Conservation (phyloP, 305 asterid species). For the Coffea humblotiana region DNA sequence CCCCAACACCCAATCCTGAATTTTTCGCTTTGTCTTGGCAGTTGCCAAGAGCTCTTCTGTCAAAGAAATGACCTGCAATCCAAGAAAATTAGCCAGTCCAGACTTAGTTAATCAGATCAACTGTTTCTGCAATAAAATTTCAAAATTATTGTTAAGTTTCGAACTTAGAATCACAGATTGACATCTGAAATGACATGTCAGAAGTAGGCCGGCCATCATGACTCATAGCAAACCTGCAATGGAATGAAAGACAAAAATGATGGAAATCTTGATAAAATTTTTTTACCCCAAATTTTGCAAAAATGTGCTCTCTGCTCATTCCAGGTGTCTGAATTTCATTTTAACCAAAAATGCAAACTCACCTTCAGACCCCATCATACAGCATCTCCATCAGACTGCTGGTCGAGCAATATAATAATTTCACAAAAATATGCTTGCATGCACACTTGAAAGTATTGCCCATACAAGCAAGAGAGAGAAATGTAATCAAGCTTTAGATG, state of each 20-base stretch:
- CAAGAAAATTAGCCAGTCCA: conserved; percentile 27
- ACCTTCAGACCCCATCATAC: conserved; percentile 65
- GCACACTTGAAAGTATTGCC: neutral
- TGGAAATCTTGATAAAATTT: conserved; percentile 70
- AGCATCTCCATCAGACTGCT: conserved; percentile 60
- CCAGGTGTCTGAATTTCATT: conserved; percentile 40
- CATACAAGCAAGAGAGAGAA: conserved; percentile 33
- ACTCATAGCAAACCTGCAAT: conserved; percentile 90
- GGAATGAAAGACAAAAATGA: conserved; percentile 87
- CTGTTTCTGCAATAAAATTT: conserved; percentile 18
- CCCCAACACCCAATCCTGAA: conserved; percentile 46
- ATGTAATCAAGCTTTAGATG: conserved; percentile 25
- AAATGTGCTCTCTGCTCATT: conserved; percentile 52
- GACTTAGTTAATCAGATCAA: conserved; percentile 19
- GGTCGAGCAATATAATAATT: conserved; percentile 55
- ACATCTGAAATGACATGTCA: conserved; percentile 79
- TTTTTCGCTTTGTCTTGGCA: conserved; percentile 70
- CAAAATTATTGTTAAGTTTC: conserved; percentile 33
- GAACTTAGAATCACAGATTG: conserved; percentile 75
- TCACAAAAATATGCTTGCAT: neutral
- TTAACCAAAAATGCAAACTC: conserved; percentile 52
- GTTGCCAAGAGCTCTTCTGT: conserved; percentile 94
- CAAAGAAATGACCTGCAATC: conserved; percentile 79
- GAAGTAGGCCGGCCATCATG: conserved; percentile 84
- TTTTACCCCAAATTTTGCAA: conserved; percentile 37